These are phyloP conservation scores for Stagonosporopsis cucurbitacearum DNA, from an alignment of 2,329 filamentous ascomycete genomes.

Conservation along the genomic window DNA sequence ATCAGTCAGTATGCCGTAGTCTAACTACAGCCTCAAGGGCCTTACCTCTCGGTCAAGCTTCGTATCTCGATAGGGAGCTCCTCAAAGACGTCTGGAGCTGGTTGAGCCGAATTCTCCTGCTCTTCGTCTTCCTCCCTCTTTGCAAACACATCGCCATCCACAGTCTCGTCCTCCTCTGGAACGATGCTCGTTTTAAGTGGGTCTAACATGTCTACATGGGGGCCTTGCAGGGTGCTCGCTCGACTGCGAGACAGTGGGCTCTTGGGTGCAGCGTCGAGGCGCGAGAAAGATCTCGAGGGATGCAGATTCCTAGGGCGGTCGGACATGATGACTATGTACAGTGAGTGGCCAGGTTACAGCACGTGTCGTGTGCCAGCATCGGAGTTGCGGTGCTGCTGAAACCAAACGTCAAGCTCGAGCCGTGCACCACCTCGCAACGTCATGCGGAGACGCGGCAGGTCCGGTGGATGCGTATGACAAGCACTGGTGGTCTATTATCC, in stretches of 20 bases:
- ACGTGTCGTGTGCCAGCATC: conserved; percentile 36
- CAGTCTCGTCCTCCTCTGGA: conserved; percentile 44
- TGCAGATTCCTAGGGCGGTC: conserved; percentile 48
- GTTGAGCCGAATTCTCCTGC: conserved; percentile 25
- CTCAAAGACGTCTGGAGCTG: conserved; percentile 73
- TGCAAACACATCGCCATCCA: conserved; percentile 51
- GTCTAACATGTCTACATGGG: conserved; percentile 53
- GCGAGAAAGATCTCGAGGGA: conserved; percentile 57
- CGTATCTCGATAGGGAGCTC: conserved; percentile 93
- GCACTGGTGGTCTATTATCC: background rate
- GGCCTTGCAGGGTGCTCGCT: conserved; percentile 56
- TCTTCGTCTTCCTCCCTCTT: conserved; percentile 47
- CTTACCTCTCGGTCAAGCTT: conserved; percentile 83
- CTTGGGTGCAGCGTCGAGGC: conserved; percentile 51
- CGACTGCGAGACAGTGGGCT: conserved; percentile 50
- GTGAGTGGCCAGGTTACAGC: background rate
- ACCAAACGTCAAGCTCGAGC: conserved; percentile 31
- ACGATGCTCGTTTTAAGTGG: conserved; percentile 49
- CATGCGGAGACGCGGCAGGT: conserved; percentile 38
- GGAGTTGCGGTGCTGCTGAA: conserved; percentile 30
- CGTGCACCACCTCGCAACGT: conserved; percentile 32
- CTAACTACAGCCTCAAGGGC: background rate
- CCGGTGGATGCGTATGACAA: conserved; percentile 16
- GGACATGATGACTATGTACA: conserved; percentile 32
- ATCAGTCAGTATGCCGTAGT: background rate